A percentile compares a stretch with the other conserved stretches of the same genome.
These are phyloP conservation scores for Penicillium olsonii DNA, from an alignment of 2,329 filamentous ascomycete genomes.

Conservation along the genomic window DNA sequence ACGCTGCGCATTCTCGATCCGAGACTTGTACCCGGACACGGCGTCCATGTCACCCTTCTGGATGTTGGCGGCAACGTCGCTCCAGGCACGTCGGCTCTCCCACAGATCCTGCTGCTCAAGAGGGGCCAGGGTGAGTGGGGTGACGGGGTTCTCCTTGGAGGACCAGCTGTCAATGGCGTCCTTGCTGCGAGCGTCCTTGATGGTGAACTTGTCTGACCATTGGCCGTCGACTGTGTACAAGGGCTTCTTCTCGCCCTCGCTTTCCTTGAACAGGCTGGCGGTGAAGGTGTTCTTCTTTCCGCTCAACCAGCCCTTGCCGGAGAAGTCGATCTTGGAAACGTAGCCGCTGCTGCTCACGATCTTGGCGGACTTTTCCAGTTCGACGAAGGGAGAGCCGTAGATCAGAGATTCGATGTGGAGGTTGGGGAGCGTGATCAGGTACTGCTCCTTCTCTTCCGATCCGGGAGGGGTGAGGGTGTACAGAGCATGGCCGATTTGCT, in stretches of 20 bases:
- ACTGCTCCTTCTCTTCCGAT: slow-evolving; percentile 63
- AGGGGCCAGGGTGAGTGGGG: slow-evolving; percentile 69
- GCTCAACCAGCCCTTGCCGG: slow-evolving; percentile 88
- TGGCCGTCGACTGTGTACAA: slow-evolving; percentile 81
- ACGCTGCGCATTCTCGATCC: slow-evolving; percentile 87
- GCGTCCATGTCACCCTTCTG: slow-evolving; percentile 79
- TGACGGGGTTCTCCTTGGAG: slow-evolving; percentile 59
- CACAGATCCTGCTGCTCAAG: slow-evolving; percentile 80
- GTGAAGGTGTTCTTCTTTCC: slow-evolving; percentile 93
- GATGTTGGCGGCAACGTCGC: slow-evolving; percentile 79
- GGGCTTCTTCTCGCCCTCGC: slow-evolving; percentile 66
- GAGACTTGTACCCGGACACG: slow-evolving; percentile 75
- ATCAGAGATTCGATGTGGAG: slow-evolving; percentile 94
- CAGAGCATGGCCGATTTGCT: slow-evolving; percentile 88
- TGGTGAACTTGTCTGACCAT: slow-evolving; percentile 81
- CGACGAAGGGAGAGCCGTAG: slow-evolving; percentile 73
- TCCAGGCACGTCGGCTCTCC: slow-evolving; percentile 86
- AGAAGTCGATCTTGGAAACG: slow-evolving; percentile 88
- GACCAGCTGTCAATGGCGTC: slow-evolving; percentile 61
- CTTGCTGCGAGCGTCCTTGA: slow-evolving; percentile 66
- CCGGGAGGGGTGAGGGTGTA: slow-evolving; percentile 66
- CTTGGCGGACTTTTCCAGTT: slow-evolving; percentile 80
- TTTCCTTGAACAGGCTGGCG: slow-evolving; percentile 70
- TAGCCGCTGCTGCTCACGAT: slow-evolving; percentile 86
- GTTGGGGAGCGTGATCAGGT: slow-evolving; percentile 86